Conservation (phyloP, 306 rosid genomes). For the Citrullus mucosospermus region DNA sequence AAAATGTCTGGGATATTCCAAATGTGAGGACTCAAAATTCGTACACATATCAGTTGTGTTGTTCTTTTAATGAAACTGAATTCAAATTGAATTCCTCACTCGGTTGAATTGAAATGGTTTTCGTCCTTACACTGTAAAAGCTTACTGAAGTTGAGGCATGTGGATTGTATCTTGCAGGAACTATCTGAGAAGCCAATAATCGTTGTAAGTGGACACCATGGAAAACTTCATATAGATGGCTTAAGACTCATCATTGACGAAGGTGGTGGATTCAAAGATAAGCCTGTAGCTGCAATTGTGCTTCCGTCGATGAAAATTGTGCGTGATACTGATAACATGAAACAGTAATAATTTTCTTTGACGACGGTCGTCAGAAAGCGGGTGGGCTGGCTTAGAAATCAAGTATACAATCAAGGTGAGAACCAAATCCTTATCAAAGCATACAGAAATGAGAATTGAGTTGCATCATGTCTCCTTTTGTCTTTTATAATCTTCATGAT, state of each 20-base stretch:
- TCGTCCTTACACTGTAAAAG: neutral
- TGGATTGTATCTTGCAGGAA: conserved; percentile 30
- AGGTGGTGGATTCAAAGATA: conserved; percentile 53
- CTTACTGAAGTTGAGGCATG: neutral
- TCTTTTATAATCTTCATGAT: neutral
- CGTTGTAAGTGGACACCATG: conserved; percentile 87
- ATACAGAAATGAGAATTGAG: neutral
- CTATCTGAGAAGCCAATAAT: conserved; percentile 38
- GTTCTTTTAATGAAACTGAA: neutral
- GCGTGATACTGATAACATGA: conserved; percentile 43
- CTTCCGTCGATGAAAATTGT: conserved; percentile 66
- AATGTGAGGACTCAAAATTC: conserved; percentile 28
- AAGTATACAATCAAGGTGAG: neutral
- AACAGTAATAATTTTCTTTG: neutral
- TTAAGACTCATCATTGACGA: conserved; percentile 63
- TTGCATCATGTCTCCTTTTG: neutral
- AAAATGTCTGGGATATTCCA: conserved; percentile 68
- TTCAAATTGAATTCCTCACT: neutral
- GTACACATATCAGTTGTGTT: neutral
- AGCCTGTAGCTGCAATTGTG: conserved; percentile 65
- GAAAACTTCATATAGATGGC: conserved; percentile 60
- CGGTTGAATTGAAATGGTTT: neutral
- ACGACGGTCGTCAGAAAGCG: neutral
- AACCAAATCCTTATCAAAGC: neutral
- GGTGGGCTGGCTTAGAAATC: neutral